These are phyloP conservation scores for Hordeum vulgare DNA, from an alignment of 176 grass and related monocot genomes.

Conservation along the genomic window DNA sequence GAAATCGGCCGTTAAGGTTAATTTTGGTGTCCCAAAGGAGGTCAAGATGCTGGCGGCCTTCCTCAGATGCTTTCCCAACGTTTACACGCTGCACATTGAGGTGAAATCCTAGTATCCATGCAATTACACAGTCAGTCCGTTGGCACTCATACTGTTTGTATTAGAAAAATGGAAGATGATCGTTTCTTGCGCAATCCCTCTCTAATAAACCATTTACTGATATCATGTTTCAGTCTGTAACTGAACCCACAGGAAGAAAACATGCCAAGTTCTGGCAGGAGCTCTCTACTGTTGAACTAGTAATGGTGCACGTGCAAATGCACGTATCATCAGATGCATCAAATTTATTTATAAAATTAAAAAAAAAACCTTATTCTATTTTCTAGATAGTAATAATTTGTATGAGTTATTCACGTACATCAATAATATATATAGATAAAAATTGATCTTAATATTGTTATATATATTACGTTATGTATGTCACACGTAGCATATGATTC, in stretches of 20 bases:
- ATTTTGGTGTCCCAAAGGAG: not conserved
- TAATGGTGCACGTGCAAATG: too few species aligned
- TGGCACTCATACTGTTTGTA: not conserved
- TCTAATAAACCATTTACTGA: too few species aligned
- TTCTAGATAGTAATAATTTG: too few species aligned
- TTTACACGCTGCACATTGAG: conserved; percentile 4
- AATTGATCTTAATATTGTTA: too few species aligned
- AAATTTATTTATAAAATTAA: too few species aligned
- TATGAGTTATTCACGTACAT: too few species aligned
- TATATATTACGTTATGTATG: too few species aligned
- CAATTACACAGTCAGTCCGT: not conserved
- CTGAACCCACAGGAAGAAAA: not conserved
- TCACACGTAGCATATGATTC: too few species aligned
- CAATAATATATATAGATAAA: too few species aligned
- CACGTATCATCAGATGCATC: too few species aligned
- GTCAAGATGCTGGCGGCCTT: conserved; percentile 3
- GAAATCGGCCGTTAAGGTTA: not conserved
- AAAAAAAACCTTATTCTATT: too few species aligned
- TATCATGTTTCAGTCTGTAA: not conserved
- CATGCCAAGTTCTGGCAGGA: conserved; percentile 1
- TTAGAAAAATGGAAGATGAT: not conserved
- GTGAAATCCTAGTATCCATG: not conserved
- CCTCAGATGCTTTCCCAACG: conserved; percentile 29
- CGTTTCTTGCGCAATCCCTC: too few species aligned
- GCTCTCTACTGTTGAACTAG: not conserved